Percentiles rank a stretch among this genome's conserved stretches.
These are phyloP conservation scores for Coccomyxa subellipsoidea DNA, from an alignment of 163 green algal species.

Conservation along the genomic window DNA sequence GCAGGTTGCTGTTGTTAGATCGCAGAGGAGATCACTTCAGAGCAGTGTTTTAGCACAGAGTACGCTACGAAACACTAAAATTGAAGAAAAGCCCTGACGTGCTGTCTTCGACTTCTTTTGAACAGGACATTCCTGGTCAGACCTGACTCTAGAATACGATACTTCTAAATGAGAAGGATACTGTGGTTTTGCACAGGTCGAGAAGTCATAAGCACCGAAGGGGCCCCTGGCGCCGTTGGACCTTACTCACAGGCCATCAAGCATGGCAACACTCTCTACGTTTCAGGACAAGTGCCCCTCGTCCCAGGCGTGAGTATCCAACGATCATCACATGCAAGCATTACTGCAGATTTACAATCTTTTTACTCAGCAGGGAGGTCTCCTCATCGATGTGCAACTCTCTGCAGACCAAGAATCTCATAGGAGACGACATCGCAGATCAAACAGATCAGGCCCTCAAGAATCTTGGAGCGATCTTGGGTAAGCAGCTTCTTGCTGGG, in stretches of 20 bases:
- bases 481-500: not conserved
- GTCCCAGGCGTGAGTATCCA: conserved; percentile 7
- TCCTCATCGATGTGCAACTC: too few species aligned
- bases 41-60: not conserved
- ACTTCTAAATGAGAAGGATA: too few species aligned
- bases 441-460: conserved; percentile 91
- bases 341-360: too few species aligned
- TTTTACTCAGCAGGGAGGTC: too few species aligned
- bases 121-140: too few species aligned
- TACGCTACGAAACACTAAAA: not conserved
- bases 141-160: too few species aligned
- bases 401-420: conserved; percentile 79
- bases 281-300: conserved; percentile 3
- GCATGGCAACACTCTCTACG: not conserved
- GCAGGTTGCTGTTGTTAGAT: not conserved
- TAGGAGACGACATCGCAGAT: conserved; percentile 61
- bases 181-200: too few species aligned
- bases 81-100: too few species aligned
- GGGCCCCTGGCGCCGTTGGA: conserved; percentile 89
- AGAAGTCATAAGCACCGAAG: conserved; percentile 60
- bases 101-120: too few species aligned
- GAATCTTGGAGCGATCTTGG: conserved; percentile 94
- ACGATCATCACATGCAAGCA: too few species aligned
- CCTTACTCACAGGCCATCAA: conserved; percentile 72
- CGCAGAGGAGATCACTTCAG: not conserved